These are phyloP conservation scores for Pharus latifolius DNA, from an alignment of 176 grass and related monocot species.

Conservation along the genomic window DNA sequence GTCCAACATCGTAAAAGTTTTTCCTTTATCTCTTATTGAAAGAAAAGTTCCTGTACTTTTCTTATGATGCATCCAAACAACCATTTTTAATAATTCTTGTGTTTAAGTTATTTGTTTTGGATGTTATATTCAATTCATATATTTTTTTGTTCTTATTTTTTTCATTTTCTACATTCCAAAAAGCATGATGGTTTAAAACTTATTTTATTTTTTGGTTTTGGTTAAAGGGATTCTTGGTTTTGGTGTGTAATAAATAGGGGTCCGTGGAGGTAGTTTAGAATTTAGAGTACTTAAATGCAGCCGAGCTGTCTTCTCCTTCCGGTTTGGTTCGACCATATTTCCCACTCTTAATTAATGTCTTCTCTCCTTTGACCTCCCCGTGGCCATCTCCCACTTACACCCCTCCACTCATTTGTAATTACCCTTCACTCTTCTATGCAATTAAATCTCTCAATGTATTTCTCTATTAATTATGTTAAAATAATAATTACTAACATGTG, in stretches of 20 bases:
- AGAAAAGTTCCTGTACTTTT: no score
- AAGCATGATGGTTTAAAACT: background rate
- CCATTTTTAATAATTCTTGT: no score
- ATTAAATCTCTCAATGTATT: background rate
- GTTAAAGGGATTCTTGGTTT: slow-evolving; percentile 18
- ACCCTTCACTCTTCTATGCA: background rate
- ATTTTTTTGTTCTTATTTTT: no score
- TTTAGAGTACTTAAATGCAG: slow-evolving; percentile 44
- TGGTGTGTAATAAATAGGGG: slow-evolving; percentile 27
- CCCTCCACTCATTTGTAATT: background rate
- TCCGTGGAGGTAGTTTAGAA: slow-evolving; percentile 35
- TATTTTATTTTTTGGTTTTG: background rate
- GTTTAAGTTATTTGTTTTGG: no score
- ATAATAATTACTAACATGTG: no score
- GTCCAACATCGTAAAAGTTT: no score
- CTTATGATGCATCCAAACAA: no score
- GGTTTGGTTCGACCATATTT: slow-evolving; percentile 22
- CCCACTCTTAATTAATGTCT: slow-evolving; percentile 17
- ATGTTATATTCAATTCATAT: no score
- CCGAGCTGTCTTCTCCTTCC: slow-evolving; percentile 10
- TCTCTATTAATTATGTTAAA: background rate
- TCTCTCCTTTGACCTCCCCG: slow-evolving; percentile 22
- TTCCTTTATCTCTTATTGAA: no score
- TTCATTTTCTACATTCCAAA: background rate
- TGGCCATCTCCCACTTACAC: background rate